A percentile compares a stretch with the other conserved stretches of the same genome.
phyloP scores from a whole-genome alignment of 2,329 filamentous ascomycete species.

The Pseudopithomyces chartarum region DNA sequence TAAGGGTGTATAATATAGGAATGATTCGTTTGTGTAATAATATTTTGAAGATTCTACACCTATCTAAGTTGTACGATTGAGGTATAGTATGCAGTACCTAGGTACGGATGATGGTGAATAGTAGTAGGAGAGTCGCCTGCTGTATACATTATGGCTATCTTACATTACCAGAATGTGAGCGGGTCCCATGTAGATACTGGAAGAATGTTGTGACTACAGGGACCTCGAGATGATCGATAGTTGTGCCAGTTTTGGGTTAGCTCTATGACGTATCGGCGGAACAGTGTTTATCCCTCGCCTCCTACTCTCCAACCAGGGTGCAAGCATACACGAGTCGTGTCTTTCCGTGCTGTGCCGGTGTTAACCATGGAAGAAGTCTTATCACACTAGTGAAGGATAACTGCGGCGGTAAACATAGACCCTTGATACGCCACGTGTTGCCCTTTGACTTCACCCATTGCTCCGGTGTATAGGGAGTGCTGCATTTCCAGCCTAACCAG shows the following conservation, averaged over 20 bases:
- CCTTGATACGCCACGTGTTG: neutral
- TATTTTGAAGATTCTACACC: neutral
- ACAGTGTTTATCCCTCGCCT: slow-evolving; percentile 6
- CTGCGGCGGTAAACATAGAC: neutral
- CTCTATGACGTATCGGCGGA: slow-evolving; percentile 8
- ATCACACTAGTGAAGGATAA: neutral
- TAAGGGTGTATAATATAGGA: neutral
- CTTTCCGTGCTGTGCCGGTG: neutral
- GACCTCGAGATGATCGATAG: neutral
- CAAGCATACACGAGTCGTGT: neutral
- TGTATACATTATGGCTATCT: neutral
- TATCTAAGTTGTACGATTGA: neutral
- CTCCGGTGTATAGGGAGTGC: neutral
- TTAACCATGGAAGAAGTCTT: slow-evolving; percentile 1
- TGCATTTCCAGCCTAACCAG: neutral
- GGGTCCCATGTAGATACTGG: slow-evolving; percentile 5
- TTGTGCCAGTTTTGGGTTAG: neutral
- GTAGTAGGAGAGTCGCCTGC: neutral
- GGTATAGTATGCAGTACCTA: neutral
- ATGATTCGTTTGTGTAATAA: no score
- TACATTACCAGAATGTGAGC: neutral
- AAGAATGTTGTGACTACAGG: neutral
- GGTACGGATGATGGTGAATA: neutral
- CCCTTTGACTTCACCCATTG: neutral
- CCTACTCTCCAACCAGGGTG: neutral